phyloP scores from a whole-genome alignment of 371 early-diverging fungal genomes.

The Pancytospora philotis region DNA sequence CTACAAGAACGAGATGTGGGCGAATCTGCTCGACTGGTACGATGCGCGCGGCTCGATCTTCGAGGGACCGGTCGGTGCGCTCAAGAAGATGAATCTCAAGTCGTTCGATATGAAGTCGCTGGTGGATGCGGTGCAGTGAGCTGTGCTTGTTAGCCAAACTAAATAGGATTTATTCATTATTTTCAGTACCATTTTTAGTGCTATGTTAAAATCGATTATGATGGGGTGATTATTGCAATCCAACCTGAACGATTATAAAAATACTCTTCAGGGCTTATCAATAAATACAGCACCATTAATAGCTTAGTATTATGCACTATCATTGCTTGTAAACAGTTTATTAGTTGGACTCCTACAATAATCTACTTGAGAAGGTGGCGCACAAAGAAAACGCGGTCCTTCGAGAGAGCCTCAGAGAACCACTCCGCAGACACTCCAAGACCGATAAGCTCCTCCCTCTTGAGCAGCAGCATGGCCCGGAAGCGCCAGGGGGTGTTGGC shows the following conservation, averaged over 20 bases:
- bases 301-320: too few relatives aligned
- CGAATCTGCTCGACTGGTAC: constrained; percentile 77
- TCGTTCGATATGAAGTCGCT: constrained; percentile 3
- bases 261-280: too few relatives aligned
- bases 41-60: constrained; percentile 76
- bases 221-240: too few relatives aligned
- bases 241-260: too few relatives aligned
- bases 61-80: constrained; percentile 72
- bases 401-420: constrained; percentile 6
- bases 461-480: constrained; percentile 18
- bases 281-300: too few relatives aligned
- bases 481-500: constrained; percentile 34
- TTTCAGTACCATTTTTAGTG: too few relatives aligned
- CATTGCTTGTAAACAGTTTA: too few relatives aligned
- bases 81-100: constrained; percentile 5
- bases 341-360: too few relatives aligned
- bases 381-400: constrained; percentile 29
- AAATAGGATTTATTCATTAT: too few relatives aligned
- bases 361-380: too few relatives aligned
- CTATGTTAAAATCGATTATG: too few relatives aligned
- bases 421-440: constrained; percentile 3
- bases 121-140: background rate
- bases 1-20: constrained; percentile 63
- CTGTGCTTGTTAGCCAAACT: too few relatives aligned
- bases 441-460: background rate